Base-by-base conservation (phyloP, 352 stramenopile species). In the Achlya hypogyna region DNA sequence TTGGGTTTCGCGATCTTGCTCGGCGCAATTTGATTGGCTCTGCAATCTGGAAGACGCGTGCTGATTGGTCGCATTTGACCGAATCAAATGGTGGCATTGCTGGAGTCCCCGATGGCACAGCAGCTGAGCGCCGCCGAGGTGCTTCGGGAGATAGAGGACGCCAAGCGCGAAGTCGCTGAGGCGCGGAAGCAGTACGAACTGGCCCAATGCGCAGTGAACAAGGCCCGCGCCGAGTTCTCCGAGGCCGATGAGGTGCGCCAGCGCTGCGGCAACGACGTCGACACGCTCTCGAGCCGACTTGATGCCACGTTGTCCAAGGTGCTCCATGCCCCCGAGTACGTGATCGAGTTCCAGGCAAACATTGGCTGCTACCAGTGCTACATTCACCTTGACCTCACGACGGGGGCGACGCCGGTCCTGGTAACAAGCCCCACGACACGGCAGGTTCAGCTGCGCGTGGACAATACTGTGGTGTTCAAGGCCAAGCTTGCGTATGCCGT, bases 291-390 rank as follows among this genome's bases (percentile, higher is more conserved):
- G 70, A 78, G 22, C 51, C 60, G 59, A 45, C 31, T 67, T n/a
- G 60, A 67, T 45, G 29, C 25, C 5, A 58, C 60, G 42, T 42
- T 88, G 9, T 38, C 65, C 0, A 25, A 52, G 9, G 62, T 62
- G 31, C 53, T 87, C 16, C 42, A 72, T 22, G 25, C 10, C 14
- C 58, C 35, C 1, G 47, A 74, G 34, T 83, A 69, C 28, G 23
- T 89, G 31, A 72, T 91, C 22, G 84, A 93, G 70, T 91, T 87
- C 28, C 80, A 93, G 31, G 78, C 76, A 29, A 91, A 93, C 56
- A 91, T 93, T 42, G 82, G 81, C 35, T 90, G 82, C 63, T 93
- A 93, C 51, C 78, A 90, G 63, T 88, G 79, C 62, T 90, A 87
- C 63, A 47, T 93, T 43, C 72, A 88, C 53, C 75, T 92, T 10